These are phyloP conservation scores for Eucommia ulmoides DNA, from an alignment of 257 asterid species.

Conservation along the genomic window DNA sequence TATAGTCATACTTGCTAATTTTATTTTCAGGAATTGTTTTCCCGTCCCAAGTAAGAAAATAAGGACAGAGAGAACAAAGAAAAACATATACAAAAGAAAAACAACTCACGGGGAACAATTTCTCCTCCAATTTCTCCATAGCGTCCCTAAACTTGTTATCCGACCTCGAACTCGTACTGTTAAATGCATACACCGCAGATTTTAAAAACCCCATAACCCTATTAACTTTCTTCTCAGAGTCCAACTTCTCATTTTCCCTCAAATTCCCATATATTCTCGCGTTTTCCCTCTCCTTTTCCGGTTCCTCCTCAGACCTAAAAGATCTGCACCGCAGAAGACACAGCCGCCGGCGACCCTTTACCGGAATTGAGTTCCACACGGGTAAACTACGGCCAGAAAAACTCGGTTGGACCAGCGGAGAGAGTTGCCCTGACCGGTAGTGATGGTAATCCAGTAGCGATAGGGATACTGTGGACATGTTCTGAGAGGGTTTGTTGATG, in stretches of 20 bases:
- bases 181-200: constrained; percentile 64
- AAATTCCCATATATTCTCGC: constrained; percentile 7
- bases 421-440: constrained; percentile 27
- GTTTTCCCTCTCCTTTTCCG: constrained; percentile 11
- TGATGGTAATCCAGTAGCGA: constrained; percentile 41
- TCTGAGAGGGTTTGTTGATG: background rate
- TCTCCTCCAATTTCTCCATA: constrained; percentile 62
- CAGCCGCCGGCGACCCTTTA: constrained; percentile 25
- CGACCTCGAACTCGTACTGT: constrained; percentile 74
- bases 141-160: constrained; percentile 32
- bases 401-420: constrained; percentile 26
- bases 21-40: no score
- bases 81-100: no score
- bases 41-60: no score
- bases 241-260: constrained; percentile 1
- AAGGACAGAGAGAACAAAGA: no score
- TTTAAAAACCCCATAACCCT: constrained; percentile 36
- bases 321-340: constrained; percentile 45
- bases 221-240: constrained; percentile 14
- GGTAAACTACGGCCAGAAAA: constrained; percentile 10
- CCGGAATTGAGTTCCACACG: constrained; percentile 23
- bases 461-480: constrained; percentile 49
- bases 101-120: constrained; percentile 48
- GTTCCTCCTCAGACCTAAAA: constrained; percentile 47
- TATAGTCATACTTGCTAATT: no score